phyloP scores from a whole-genome alignment of 352 stramenopile species.

The Phytophthora agathidicida region DNA sequence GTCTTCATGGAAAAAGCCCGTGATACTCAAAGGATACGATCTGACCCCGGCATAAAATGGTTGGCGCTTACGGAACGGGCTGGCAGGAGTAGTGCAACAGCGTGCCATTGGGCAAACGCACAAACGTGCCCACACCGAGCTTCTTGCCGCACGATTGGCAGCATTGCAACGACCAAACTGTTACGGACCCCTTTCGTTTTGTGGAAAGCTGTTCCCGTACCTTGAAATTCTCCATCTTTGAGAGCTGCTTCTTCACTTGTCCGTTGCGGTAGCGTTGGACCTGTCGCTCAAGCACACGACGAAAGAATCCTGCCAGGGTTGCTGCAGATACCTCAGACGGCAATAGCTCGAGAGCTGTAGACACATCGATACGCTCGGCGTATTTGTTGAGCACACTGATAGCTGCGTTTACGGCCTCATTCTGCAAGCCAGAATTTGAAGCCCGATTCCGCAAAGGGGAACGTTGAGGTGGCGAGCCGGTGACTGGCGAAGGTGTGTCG shows the following conservation, averaged over 20 bases:
- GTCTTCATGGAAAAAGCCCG: conserved; percentile 80
- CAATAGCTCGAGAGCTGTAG: conserved; percentile 76
- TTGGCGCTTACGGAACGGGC: conserved; percentile 30
- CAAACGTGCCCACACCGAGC: conserved; percentile 73
- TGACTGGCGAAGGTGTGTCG: conserved; percentile 11
- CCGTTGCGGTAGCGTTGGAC: conserved; percentile 78
- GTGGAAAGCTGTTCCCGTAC: conserved; percentile 66
- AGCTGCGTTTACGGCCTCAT: conserved; percentile 64
- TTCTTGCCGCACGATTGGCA: conserved; percentile 76
- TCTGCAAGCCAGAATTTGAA: conserved; percentile 35
- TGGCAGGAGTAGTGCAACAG: conserved; percentile 85
- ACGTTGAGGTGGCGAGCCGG: conserved; percentile 33
- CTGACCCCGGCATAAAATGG: conserved; percentile 25
- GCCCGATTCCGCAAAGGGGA: conserved; percentile 21
- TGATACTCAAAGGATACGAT: conserved; percentile 57
- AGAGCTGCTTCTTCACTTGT: conserved; percentile 86
- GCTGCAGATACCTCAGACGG: conserved; percentile 58
- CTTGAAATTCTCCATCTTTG: conserved; percentile 91
- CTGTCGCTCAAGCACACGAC: conserved; percentile 74
- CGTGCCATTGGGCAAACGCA: conserved; percentile 60
- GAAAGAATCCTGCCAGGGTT: conserved; percentile 67
- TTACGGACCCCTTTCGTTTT: conserved; percentile 75
- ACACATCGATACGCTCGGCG: conserved; percentile 81
- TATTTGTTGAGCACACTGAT: conserved; percentile 86
- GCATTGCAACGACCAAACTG: conserved; percentile 75